These are phyloP conservation scores for Aureobasidium pullulans DNA, from an alignment of 2,329 filamentous ascomycete species.

Conservation along the genomic window DNA sequence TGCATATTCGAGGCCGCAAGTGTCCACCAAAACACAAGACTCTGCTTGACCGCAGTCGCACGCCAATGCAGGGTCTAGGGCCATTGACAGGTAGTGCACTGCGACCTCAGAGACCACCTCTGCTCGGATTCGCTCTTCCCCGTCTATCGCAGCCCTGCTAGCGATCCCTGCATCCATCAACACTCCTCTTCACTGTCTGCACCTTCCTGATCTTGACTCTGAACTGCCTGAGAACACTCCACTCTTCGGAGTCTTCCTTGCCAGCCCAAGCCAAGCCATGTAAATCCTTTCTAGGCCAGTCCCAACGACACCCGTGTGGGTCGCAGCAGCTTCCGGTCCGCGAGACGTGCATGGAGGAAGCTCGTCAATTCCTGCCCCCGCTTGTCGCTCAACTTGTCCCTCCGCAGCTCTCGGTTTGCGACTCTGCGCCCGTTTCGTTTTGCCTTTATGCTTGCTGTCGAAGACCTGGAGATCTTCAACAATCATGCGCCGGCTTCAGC, in stretches of 20 bases:
- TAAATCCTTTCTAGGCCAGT: not conserved
- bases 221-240: not conserved
- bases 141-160: not conserved
- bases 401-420: not conserved
- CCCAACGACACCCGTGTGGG: not conserved
- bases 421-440: not conserved
- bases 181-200: not conserved
- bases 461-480: not conserved
- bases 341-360: not conserved
- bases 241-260: not conserved
- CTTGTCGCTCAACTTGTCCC: not conserved
- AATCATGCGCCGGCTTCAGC: not conserved
- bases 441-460: not conserved
- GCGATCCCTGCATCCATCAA: not conserved
- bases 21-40: constrained; percentile 2
- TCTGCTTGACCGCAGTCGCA: constrained; percentile 7
- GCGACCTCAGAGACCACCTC: not conserved
- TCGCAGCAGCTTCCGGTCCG: not conserved
- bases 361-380: constrained; percentile 8
- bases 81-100: not conserved
- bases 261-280: not conserved
- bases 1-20: not conserved
- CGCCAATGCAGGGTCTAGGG: constrained; percentile 1
- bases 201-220: not conserved
- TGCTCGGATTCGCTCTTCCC: not conserved